Evolutionary conservation across 768 basidiomycete genomes (phyloP).

Genomic region (Omphalotus guepiniiformis): DNA sequence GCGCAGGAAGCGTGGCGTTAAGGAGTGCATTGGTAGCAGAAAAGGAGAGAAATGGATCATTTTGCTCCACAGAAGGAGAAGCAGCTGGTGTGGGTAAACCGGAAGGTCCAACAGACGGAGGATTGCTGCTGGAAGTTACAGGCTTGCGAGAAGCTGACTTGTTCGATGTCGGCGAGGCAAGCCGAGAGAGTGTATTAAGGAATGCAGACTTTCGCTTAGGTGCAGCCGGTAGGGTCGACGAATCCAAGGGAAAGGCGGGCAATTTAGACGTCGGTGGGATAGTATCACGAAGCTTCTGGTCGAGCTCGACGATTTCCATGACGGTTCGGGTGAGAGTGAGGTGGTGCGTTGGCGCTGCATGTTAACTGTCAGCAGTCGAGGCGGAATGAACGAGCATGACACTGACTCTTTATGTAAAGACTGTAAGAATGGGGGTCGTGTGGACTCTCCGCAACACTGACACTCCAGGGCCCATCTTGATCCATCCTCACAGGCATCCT

Average conservation of each 20-base stretch:
- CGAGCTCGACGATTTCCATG: slow-evolving; percentile 76
- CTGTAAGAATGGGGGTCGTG: slow-evolving; percentile 70
- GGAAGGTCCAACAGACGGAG: slow-evolving; percentile 14
- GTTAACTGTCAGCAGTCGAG: slow-evolving; percentile 15
- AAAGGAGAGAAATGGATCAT: slow-evolving; percentile 32
- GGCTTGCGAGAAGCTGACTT: slow-evolving; percentile 40
- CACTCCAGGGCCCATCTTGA: slow-evolving; percentile 81
- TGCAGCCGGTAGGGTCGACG: slow-evolving; percentile 43
- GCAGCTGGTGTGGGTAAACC: slow-evolving; percentile 15
- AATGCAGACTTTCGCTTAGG: slow-evolving; percentile 79
- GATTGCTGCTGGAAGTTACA: slow-evolving; percentile 33
- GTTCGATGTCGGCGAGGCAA: slow-evolving; percentile 66
- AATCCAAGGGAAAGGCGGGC: slow-evolving; percentile 60
- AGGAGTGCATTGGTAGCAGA: slow-evolving; percentile 9
- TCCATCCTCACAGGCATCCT: slow-evolving; percentile 61
- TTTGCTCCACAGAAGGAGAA: slow-evolving; percentile 13
- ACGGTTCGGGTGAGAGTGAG: slow-evolving; percentile 79
- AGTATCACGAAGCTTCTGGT: slow-evolving; percentile 70
- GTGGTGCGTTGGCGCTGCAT: slow-evolving; percentile 81
- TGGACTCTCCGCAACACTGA: slow-evolving; percentile 84
- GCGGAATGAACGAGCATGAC: slow-evolving; percentile 18
- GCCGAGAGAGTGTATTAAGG: slow-evolving; percentile 79
- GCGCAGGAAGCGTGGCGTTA: slow-evolving; percentile 23
- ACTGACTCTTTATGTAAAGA: slow-evolving; percentile 90
- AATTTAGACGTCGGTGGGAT: slow-evolving; percentile 47